Base-by-base conservation (phyloP, 2,329 filamentous ascomycete species). In the Camillea tinctor region DNA sequence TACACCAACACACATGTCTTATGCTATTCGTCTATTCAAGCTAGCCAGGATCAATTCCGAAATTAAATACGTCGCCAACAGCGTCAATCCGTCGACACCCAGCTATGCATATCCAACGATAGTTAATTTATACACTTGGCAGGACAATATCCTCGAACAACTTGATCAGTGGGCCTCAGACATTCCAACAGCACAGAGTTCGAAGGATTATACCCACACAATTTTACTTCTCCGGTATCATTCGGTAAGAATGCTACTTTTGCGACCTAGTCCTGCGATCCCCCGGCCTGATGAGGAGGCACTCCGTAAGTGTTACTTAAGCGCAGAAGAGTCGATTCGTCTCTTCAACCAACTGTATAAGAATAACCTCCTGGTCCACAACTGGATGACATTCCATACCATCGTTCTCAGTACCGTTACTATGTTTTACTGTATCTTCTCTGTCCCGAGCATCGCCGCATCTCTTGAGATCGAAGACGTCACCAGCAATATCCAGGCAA, bases 51-150 rank as follows among this genome's bases (percentile, higher is more conserved):
- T 84, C 5, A 85, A 84, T 58, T 84, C 83, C 0, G 82, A 85
- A 64, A 83, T 84, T n/a, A 84, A 84, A 69, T 84, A 84, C 53
- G 74, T 84, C 2, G 78, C 81, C 40, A 82, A 84, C 57, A 84
- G 81, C 56, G 77, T 84, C 56, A 76, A 77, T n/a, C 74, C 78
- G 22, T 74, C 77, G 4, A 72, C 75, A 0, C 81, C 81, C 0
- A 69, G 69, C 6, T 84, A 84, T 56, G 79, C 81, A 0, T 82
- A 58, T 24, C 62, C 62, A 9, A 54, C 24, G 13, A 36, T 82
- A 1, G 71, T 74, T 7, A 75, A 82, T 51, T 76, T 82, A 3
- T 64, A 74, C 17, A 66, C 71, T 1, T 84, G 82, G 82, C 80
- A 84, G 56, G 68, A 62, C 1, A 74, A 73, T 7, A 77, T 83